phyloP scores from a whole-genome alignment of 176 grass and related monocot species.

The Tuctoria greenei region DNA sequence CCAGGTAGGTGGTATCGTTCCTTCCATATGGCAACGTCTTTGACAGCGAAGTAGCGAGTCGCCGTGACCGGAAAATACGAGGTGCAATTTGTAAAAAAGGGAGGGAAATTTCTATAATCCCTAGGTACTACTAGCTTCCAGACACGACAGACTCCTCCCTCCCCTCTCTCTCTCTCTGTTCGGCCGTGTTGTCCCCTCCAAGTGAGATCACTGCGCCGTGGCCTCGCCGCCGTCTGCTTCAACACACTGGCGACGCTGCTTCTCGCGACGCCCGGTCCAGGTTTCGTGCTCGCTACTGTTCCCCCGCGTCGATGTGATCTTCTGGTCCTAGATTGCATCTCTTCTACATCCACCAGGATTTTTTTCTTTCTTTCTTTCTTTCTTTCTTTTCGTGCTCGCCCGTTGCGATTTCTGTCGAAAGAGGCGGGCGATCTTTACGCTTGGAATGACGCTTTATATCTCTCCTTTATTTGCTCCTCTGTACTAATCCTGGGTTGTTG shows the following conservation, averaged over 20 bases:
- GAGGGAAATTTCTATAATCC: slow-evolving; percentile 19
- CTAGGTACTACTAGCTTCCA: slow-evolving; percentile 30
- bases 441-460: background rate
- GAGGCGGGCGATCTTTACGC: slow-evolving; percentile 10
- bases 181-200: background rate
- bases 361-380: no score
- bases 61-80: background rate
- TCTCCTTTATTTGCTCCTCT: no score
- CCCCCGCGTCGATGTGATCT: slow-evolving; percentile 24
- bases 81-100: slow-evolving; percentile 32
- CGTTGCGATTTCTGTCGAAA: background rate
- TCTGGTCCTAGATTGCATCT: slow-evolving; percentile 26
- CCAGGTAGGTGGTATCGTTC: no score
- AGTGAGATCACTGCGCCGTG: slow-evolving; percentile 33
- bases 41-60: background rate
- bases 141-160: background rate
- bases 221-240: background rate
- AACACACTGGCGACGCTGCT: slow-evolving; percentile 18
- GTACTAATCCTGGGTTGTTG: background rate
- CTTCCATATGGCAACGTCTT: background rate
- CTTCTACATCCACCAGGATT: background rate
- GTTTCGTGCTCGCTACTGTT: slow-evolving; percentile 13
- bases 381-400: slow-evolving; percentile 14
- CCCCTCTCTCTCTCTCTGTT: background rate
- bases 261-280: slow-evolving; percentile 8